These are phyloP conservation scores for Aureobasidium melanogenum DNA, from an alignment of 2,329 filamentous ascomycete genomes.

Conservation along the genomic window DNA sequence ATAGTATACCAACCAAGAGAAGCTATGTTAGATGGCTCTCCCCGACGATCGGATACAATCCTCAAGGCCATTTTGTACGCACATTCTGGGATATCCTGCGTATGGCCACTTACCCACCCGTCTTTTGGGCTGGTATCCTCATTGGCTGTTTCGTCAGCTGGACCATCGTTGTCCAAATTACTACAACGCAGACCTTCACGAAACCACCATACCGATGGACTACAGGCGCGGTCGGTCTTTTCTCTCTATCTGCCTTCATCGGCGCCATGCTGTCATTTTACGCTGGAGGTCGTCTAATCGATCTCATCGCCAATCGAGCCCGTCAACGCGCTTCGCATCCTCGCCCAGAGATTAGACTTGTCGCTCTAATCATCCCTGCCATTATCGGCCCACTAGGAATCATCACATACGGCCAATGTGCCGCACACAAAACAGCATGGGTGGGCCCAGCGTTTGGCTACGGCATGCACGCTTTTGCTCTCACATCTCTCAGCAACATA, in stretches of 20 bases:
- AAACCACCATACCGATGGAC: slow-evolving; percentile 17
- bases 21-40: slow-evolving; percentile 15
- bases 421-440: slow-evolving; percentile 17
- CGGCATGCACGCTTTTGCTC: slow-evolving; percentile 25
- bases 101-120: slow-evolving; percentile 20
- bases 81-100: slow-evolving; percentile 18
- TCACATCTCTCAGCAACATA: slow-evolving; percentile 23
- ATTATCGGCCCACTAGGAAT: slow-evolving; percentile 24
- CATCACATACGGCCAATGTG: slow-evolving; percentile 24
- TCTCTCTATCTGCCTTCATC: slow-evolving; percentile 20
- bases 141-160: slow-evolving; percentile 22
- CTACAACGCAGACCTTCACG: slow-evolving; percentile 16
- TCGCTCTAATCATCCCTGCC: slow-evolving; percentile 19
- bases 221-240: slow-evolving; percentile 17
- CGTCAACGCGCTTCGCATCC: slow-evolving; percentile 17
- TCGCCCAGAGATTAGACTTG: slow-evolving; percentile 22
- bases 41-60: slow-evolving; percentile 15
- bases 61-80: slow-evolving; percentile 13
- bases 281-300: slow-evolving; percentile 24
- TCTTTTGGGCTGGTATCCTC: slow-evolving; percentile 18
- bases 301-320: slow-evolving; percentile 23
- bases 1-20: slow-evolving; percentile 9
- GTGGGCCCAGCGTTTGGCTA: slow-evolving; percentile 21
- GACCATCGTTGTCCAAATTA: slow-evolving; percentile 22
- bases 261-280: slow-evolving; percentile 18